These are phyloP conservation scores for Pythium myriotylum DNA, from an alignment of 352 stramenopile genomes.

Conservation along the genomic window DNA sequence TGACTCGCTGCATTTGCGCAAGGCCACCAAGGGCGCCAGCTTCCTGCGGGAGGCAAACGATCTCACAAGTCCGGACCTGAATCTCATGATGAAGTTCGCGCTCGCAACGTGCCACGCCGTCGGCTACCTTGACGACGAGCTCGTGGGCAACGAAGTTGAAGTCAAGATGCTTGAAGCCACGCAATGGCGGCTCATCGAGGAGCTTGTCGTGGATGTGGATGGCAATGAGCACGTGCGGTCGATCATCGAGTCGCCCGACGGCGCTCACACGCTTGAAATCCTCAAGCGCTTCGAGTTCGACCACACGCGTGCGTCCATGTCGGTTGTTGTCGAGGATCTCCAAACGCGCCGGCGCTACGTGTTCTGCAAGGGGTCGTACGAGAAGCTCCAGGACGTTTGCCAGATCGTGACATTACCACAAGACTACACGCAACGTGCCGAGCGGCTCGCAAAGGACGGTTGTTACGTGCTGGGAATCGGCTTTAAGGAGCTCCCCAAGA, in stretches of 20 bases:
- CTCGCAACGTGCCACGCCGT: conserved; percentile 87
- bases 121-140: conserved; percentile 52
- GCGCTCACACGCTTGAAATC: conserved; percentile 60
- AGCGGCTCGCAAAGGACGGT: conserved; percentile 70
- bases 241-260: conserved; percentile 48
- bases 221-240: conserved; percentile 15
- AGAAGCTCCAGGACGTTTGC: conserved; percentile 78
- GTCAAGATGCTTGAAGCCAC: conserved; percentile 85
- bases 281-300: conserved; percentile 93
- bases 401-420: conserved; percentile 53
- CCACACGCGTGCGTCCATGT: conserved; percentile 91
- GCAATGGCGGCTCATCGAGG: conserved; percentile 63
- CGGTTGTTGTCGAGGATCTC: conserved; percentile 78
- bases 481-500: conserved; percentile 55
- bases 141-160: conserved; percentile 90
- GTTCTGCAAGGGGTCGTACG: conserved; percentile 91
- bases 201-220: conserved; percentile 13
- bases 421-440: conserved; percentile 64
- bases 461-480: conserved; percentile 90
- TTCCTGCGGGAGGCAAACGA: conserved; percentile 63
- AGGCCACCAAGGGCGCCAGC: conserved; percentile 11
- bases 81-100: conserved; percentile 53
- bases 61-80: conserved; percentile 43
- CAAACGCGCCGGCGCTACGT: conserved; percentile 57
- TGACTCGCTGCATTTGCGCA: conserved; percentile 6